phyloP scores from a whole-genome alignment of 208 protist species.

The Crithidia fasciculata region DNA sequence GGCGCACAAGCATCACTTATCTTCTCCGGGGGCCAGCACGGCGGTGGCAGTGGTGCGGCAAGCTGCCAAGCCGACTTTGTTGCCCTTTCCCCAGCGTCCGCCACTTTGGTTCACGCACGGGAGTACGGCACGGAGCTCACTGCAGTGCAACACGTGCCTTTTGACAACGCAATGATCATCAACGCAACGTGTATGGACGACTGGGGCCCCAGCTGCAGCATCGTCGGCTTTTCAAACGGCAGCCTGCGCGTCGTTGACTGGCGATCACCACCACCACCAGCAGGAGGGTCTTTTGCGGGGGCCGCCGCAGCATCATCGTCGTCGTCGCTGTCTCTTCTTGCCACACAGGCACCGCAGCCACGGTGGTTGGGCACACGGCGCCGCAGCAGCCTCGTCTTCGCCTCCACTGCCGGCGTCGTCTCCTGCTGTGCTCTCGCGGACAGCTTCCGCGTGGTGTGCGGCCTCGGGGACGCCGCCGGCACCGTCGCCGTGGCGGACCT shows the following conservation, averaged over 20 bases:
- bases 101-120: slow-evolving; percentile 26
- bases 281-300: too few relatives aligned
- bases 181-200: slow-evolving; percentile 60
- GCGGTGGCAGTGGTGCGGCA: neutral
- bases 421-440: slow-evolving; percentile 64
- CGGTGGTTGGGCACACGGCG: slow-evolving; percentile 32
- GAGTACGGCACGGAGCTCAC: slow-evolving; percentile 28
- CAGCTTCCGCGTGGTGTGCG: slow-evolving; percentile 67
- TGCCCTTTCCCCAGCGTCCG: slow-evolving; percentile 18
- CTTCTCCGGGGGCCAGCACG: neutral
- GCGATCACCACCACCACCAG: slow-evolving; percentile 33
- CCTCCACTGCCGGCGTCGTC: slow-evolving; percentile 48
- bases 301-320: neutral
- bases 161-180: slow-evolving; percentile 23
- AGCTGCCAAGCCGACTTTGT: slow-evolving; percentile 20
- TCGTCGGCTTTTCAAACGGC: slow-evolving; percentile 75
- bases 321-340: neutral
- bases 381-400: slow-evolving; percentile 12
- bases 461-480: slow-evolving; percentile 56
- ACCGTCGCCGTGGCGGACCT: slow-evolving; percentile 71
- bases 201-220: slow-evolving; percentile 50
- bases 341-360: slow-evolving; percentile 43
- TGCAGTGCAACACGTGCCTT: slow-evolving; percentile 15
- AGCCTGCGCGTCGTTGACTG: slow-evolving; percentile 66
- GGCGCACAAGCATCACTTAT: slow-evolving; percentile 2